Percentiles rank a stretch among this genome's conserved stretches.
Conservation (phyloP, 495 filamentous ascomycete species). For the Friedmanniomyces simplex region DNA sequence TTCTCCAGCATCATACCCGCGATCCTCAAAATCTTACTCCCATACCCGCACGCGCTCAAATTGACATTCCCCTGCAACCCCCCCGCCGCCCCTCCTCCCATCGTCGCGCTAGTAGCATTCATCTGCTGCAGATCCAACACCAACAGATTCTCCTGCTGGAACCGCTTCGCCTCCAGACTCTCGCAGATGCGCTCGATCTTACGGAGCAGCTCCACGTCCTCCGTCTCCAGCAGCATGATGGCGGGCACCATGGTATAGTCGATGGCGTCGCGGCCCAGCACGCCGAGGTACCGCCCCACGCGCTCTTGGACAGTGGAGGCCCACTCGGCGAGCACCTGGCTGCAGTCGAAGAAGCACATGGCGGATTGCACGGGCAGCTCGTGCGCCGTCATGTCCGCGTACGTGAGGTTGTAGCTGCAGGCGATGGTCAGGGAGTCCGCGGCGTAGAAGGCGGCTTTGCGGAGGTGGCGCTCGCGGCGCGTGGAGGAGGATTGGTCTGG, state of each 20-base stretch:
- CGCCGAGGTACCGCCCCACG: slow-evolving; percentile 75
- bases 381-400: slow-evolving; percentile 71
- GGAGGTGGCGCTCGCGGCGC: slow-evolving; percentile 74
- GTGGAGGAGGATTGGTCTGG: slow-evolving; percentile 32
- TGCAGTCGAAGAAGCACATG: slow-evolving; percentile 90
- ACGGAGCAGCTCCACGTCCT: slow-evolving; percentile 75
- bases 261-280: slow-evolving; percentile 72
- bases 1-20: slow-evolving; percentile 86
- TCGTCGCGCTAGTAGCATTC: background rate
- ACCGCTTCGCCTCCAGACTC: slow-evolving; percentile 70
- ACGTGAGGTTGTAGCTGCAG: slow-evolving; percentile 76
- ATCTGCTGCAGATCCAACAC: slow-evolving; percentile 36
- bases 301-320: slow-evolving; percentile 89
- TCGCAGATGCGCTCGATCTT: slow-evolving; percentile 76
- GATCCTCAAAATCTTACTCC: slow-evolving; percentile 74
- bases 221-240: slow-evolving; percentile 83
- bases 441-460: slow-evolving; percentile 89
- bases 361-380: slow-evolving; percentile 90
- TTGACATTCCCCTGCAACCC: slow-evolving; percentile 41
- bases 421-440: slow-evolving; percentile 88
- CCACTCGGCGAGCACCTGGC: slow-evolving; percentile 97
- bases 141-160: slow-evolving; percentile 21
- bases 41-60: slow-evolving; percentile 60
- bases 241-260: slow-evolving; percentile 68
- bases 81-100: slow-evolving; percentile 38